These are phyloP conservation scores for Decorospora gaudefroyi DNA, from an alignment of 2,329 filamentous ascomycete genomes.

Conservation along the genomic window DNA sequence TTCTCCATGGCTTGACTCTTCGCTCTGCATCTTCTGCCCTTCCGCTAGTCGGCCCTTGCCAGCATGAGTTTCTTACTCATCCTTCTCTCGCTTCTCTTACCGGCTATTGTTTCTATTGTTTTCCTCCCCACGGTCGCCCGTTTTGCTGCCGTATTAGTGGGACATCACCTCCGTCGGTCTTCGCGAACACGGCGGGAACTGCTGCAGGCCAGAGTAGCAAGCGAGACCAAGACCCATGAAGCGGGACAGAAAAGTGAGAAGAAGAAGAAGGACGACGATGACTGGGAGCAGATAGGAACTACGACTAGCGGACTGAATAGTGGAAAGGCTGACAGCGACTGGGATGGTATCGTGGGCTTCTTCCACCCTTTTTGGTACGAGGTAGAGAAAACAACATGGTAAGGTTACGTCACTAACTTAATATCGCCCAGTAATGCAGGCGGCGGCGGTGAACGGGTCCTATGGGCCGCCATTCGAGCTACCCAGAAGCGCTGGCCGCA, in stretches of 20 bases:
- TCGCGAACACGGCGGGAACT: slow-evolving; percentile 42
- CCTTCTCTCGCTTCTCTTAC: slow-evolving; percentile 35
- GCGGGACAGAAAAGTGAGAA: slow-evolving; percentile 22
- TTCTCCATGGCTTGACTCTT: slow-evolving; percentile 16
- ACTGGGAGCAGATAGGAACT: slow-evolving; percentile 71
- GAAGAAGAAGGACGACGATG: slow-evolving; percentile 58
- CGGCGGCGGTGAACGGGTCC: slow-evolving; percentile 90
- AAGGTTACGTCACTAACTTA: slow-evolving; percentile 20
- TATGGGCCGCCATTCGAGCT: slow-evolving; percentile 92
- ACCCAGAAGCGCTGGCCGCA: slow-evolving; percentile 88
- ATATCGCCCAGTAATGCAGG: slow-evolving; percentile 78
- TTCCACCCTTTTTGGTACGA: slow-evolving; percentile 96
- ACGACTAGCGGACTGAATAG: slow-evolving; percentile 54
- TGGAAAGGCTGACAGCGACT: slow-evolving; percentile 60
- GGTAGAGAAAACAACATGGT: slow-evolving; percentile 2
- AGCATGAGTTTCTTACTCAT: slow-evolving; percentile 35
- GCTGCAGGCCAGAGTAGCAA: slow-evolving; percentile 39
- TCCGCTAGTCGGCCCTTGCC: slow-evolving; percentile 12
- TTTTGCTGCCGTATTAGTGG: slow-evolving; percentile 35
- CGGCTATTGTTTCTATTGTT: slow-evolving; percentile 25
- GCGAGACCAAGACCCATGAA: slow-evolving; percentile 36
- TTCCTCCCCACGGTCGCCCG: slow-evolving; percentile 37
- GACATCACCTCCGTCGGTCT: slow-evolving; percentile 38
- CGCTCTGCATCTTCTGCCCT: slow-evolving; percentile 13
- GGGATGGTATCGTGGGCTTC: slow-evolving; percentile 88